Percentiles rank a stretch among this genome's conserved stretches.
Conservation (phyloP, 2,329 filamentous ascomycete species). For the Elsinoe australis region DNA sequence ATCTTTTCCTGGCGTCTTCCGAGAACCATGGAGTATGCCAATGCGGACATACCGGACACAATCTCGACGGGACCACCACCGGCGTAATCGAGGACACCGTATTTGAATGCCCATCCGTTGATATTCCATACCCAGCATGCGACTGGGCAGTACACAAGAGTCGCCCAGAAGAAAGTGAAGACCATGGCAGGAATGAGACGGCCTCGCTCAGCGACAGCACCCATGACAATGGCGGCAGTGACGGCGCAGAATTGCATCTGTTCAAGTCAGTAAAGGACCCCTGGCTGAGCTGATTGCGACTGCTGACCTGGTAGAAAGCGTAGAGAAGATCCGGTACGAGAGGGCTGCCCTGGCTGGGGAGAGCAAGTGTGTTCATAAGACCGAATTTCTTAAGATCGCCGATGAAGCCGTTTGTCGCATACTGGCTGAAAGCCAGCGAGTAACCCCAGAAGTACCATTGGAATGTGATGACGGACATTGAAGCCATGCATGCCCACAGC, state of each 20-base stretch:
- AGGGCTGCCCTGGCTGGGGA: constrained; percentile 80
- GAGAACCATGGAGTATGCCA: constrained; percentile 93
- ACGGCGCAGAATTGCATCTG: constrained; percentile 97
- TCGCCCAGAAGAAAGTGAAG: constrained; percentile 94
- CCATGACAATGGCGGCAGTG: constrained; percentile 83
- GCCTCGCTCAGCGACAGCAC: constrained; percentile 87
- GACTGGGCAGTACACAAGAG: constrained; percentile 91
- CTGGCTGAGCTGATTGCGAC: background rate
- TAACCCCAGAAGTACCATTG: constrained; percentile 99
- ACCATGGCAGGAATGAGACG: constrained; percentile 89
- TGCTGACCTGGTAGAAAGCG: constrained; percentile 77
- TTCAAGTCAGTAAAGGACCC: background rate
- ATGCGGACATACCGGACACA: constrained; percentile 80
- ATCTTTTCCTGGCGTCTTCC: constrained; percentile 96
- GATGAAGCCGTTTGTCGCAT: constrained; percentile 81
- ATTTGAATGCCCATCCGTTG: constrained; percentile 86
- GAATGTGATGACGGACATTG: constrained; percentile 82
- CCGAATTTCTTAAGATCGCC: constrained; percentile 86
- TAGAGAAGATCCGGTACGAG: constrained; percentile 85
- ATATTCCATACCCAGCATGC: constrained; percentile 95
- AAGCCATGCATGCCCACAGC: constrained; percentile 96
- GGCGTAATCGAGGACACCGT: constrained; percentile 91
- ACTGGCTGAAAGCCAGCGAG: constrained; percentile 80
- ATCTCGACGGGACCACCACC: constrained; percentile 97
- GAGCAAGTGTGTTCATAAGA: constrained; percentile 71